Conservation (phyloP, 305 asterid genomes). For the Caryopteris hybrid region DNA sequence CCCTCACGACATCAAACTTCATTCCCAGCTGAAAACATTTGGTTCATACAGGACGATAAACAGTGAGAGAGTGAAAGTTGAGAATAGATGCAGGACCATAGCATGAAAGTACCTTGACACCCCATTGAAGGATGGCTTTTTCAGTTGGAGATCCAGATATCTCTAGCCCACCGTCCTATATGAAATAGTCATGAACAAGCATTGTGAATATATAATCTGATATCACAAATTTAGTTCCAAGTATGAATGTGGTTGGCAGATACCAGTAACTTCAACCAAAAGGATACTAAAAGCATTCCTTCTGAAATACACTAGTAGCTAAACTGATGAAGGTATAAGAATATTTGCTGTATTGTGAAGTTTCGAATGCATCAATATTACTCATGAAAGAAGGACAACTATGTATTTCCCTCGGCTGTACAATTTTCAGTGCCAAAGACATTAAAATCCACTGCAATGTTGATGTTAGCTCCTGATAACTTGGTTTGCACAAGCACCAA, state of each 20-base stretch:
- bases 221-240: constrained; percentile 1
- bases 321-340: too few relatives aligned
- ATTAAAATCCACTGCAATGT: background rate
- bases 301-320: too few relatives aligned
- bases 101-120: constrained; percentile 56
- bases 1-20: constrained; percentile 76
- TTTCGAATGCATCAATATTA: constrained; percentile 7
- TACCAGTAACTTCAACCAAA: background rate
- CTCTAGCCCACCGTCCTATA: constrained; percentile 66
- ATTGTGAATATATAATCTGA: too few relatives aligned
- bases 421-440: background rate
- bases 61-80: constrained; percentile 7
- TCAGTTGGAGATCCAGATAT: constrained; percentile 97
- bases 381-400: constrained; percentile 4
- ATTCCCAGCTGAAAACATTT: constrained; percentile 67
- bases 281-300: too few relatives aligned
- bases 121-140: constrained; percentile 93
- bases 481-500: background rate
- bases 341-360: background rate
- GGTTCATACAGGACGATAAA: constrained; percentile 7
- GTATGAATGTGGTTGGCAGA: background rate
- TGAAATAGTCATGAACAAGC: too few relatives aligned
- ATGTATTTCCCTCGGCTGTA: background rate
- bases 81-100: constrained; percentile 8
- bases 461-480: too few relatives aligned